Base-by-base conservation (phyloP, 345 rosid species). In the Anastatica hierochuntica region DNA sequence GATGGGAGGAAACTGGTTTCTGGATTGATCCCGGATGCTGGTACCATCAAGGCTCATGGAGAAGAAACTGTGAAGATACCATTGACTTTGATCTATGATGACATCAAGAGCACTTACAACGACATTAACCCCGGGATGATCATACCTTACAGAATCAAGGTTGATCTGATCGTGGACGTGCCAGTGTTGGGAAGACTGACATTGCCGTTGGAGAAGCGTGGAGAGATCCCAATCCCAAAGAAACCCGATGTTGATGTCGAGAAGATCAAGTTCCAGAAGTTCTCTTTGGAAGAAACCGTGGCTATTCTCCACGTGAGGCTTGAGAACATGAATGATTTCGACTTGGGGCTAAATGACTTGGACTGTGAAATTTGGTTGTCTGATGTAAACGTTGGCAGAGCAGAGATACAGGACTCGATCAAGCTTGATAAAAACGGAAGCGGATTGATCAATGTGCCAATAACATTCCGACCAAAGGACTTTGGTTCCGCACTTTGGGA, bases 401-500 rank as follows among this genome's bases (percentile, higher is more conserved):
- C 98, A 4, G 94, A 94, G 51, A 74, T 88, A 24, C 2, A 74
- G 7, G 67, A 83, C 36, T 77, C 90, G 12, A 33, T 83, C 4
- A 92, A 67, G 63, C 59, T 92, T 20, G 88, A 61, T 0, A 92
- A 94, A 68, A 83, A 85, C 8, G 99, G 90, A 30, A 73, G 80
- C 4, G 71, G 62, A 16, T 34, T 45, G 42, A 35, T 94, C n/a
- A 83, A 85, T 4, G 54, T 94, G 38, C 99, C 97, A 0, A 75
- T 94, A 59, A 76, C 89, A 39, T 94, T 94, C 62, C 74, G 75
- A 73, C 99, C 99, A 15, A 94, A 88, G 77, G 99, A 94, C 40
- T 83, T 83, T 61, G 99, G 99, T 50, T 88, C 97, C 7, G 92
- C 97, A 1, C 79, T 94, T 12, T 94, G 99, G 99, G 99, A 94